phyloP scores from a whole-genome alignment of 495 filamentous ascomycete genomes.

The Elaphomyces granulatus region DNA sequence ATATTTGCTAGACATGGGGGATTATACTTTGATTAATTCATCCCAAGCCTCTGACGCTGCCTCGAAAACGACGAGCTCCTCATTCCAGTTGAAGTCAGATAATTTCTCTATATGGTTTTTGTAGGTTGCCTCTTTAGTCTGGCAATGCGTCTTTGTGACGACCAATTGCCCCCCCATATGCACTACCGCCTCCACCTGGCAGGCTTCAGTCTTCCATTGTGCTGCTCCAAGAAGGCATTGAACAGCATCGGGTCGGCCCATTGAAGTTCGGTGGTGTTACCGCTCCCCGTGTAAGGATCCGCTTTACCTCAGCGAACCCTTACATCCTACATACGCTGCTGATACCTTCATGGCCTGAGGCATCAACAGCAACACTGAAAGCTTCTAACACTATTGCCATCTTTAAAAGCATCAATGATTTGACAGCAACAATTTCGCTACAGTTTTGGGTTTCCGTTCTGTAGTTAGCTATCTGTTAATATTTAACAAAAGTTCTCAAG shows the following conservation, averaged over 20 bases:
- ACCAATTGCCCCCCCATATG: background rate
- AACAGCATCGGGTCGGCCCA: background rate
- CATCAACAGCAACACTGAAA: no score
- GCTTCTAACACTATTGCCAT: no score
- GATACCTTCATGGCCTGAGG: no score
- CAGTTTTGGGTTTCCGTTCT: no score
- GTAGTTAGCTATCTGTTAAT: no score
- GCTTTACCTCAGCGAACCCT: no score
- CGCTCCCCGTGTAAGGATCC: no score
- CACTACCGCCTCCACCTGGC: background rate
- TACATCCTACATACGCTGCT: no score
- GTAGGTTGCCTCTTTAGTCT: background rate
- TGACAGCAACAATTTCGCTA: no score
- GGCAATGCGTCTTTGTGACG: background rate
- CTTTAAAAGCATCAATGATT: no score
- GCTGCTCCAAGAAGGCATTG: background rate
- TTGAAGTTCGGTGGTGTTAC: background rate
- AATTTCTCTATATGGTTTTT: background rate
- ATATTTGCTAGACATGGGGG: no score
- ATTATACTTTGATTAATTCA: background rate
- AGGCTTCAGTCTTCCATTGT: background rate
- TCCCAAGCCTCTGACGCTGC: background rate
- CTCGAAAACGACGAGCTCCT: background rate
- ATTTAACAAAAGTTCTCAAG: no score
- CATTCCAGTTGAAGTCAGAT: background rate